Evolutionary conservation across 495 filamentous ascomycete species (phyloP), one percentile per base, ranked within the genome.

Genomic region (Annulohypoxylon bovei): DNA sequence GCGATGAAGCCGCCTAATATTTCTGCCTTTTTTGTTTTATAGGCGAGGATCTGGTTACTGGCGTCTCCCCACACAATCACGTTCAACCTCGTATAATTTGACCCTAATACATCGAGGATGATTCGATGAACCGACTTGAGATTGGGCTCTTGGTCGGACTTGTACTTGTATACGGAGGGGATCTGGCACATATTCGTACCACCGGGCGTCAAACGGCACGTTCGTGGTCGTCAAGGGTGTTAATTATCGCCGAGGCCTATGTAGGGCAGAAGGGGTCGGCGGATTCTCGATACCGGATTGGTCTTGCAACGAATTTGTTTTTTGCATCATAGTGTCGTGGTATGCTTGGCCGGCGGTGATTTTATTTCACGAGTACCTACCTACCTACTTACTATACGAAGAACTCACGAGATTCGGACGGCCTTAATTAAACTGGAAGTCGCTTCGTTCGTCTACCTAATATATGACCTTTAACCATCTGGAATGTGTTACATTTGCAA

Each of bases 1-100:
- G 80, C 3, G 75, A 82, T 4, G 81, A 84, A 66, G 75, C 59
- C 16, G 52, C 75, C 25, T 80, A 69, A 35, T 42, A 6, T 20
- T 22, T 28, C 3, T 7, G 14, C 16, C 20, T 9, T 23, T 30
- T 30, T 52, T 30, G 23, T 18, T 11, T 50, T 35, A 18, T 6
- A 23, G 4, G 3, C 28, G n/a, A 14, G 9, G 23, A 23, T 47
- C 44, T 12, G 20, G 44, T 25, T 47, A 12, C 9, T 50, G 46
- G 46, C 5, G 12, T 27, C n/a, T 18, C 27, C 9, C 27, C 9
- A 32, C 49, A 33, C 28, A 53, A 0, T 28, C 14, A 30, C 20
- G 16, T 4, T 47, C 28, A 23, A 4, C 39, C 39, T 62, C 27
- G 33, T 37, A 50, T 42, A 23, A 60, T 33, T 44, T 30, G 22